phyloP scores from a whole-genome alignment of 208 protist species.

The Leishmania lainsoni region DNA sequence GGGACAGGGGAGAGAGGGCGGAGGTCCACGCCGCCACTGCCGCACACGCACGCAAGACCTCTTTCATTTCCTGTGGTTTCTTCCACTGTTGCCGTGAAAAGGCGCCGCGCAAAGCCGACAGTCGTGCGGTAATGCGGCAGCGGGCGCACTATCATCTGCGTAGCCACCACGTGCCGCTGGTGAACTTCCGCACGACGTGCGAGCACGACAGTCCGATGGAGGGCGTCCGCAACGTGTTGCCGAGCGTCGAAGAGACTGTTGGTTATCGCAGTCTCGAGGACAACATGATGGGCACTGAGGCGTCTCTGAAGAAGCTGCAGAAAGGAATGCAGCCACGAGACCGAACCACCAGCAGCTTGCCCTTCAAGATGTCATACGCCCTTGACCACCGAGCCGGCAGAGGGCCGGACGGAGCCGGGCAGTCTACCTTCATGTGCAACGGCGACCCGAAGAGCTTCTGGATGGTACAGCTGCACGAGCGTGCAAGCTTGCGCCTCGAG shows the following conservation, averaged over 20 bases:
- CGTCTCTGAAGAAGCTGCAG: slow-evolving; percentile 11
- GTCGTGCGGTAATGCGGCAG: slow-evolving; percentile 36
- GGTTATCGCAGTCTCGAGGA: slow-evolving; percentile 6
- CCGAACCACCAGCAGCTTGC: slow-evolving; percentile 15
- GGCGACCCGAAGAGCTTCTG: slow-evolving; percentile 42
- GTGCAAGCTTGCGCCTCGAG: slow-evolving; percentile 35
- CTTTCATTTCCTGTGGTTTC: slow-evolving; percentile 13
- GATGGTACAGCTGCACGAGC: slow-evolving; percentile 34
- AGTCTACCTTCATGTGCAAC: slow-evolving; percentile 29
- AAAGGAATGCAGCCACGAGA: slow-evolving; percentile 15
- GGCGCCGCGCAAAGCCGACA: slow-evolving; percentile 21
- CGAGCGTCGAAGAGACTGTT: slow-evolving; percentile 23
- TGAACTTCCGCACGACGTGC: slow-evolving; percentile 47
- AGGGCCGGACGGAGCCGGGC: slow-evolving; percentile 22
- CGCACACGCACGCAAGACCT: slow-evolving; percentile 3
- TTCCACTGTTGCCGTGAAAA: slow-evolving; percentile 13
- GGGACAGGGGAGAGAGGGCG: not conserved
- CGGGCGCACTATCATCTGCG: slow-evolving; percentile 39
- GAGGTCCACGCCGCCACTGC: not conserved
- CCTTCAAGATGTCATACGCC: slow-evolving; percentile 30
- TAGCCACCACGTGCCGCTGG: slow-evolving; percentile 59
- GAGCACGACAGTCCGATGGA: slow-evolving; percentile 5
- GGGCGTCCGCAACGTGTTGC: slow-evolving; percentile 11
- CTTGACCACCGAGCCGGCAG: slow-evolving; percentile 25
- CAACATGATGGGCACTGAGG: slow-evolving; percentile 13